Evolutionary conservation across 371 early-diverging fungal species (phyloP), one percentile per base, ranked within the genome.

Genomic region (Gilbertella persicaria): DNA sequence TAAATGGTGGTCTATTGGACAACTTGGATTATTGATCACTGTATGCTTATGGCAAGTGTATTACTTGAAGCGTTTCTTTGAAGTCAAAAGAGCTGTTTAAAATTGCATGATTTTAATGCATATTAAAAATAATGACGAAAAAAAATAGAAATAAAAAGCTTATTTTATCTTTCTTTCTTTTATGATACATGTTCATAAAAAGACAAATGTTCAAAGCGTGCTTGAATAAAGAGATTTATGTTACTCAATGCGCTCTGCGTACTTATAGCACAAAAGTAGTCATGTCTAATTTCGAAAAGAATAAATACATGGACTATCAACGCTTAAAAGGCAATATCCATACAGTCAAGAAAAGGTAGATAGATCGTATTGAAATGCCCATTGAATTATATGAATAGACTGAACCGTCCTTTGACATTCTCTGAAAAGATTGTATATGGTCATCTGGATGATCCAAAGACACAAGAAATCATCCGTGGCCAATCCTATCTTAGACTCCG

Each of bases 391-490:
- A n/a, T n/a, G n/a, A 13, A 41, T 46, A 88, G 87, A 71, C 58
- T 89, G 60, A 77, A 80, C 62, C 86, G 86, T 50, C 89, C 91
- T 37, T 78, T 97, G 69, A 94, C 96, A 33, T 80, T 95, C 26
- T 91, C 97, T 16, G 96, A 97, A 70, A 97, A 97, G 87, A 84
- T 96, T 61, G 89, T 97, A 42, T 97, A 95, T 69, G 91, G 94
- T 56, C 98, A 97, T 78, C 83, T 95, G 75, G 94, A 94, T 71
- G 88, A 97, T 70, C 85, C 96, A 44, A 75, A 78, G 35, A 82
- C 79, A 79, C 93, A 89, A 72, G 88, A 86, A n/a, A 86, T 87
- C 56, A 81, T 78, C 36, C 86, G 95, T 50, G 70, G 70, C 33
- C 39, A 65, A 55, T 84, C 89, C 24, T 98, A 98, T 74, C 84